A percentile compares a stretch with the other conserved stretches of the same genome.
phyloP scores from a whole-genome alignment of 306 rosid species.

The Carpinus viminea region DNA sequence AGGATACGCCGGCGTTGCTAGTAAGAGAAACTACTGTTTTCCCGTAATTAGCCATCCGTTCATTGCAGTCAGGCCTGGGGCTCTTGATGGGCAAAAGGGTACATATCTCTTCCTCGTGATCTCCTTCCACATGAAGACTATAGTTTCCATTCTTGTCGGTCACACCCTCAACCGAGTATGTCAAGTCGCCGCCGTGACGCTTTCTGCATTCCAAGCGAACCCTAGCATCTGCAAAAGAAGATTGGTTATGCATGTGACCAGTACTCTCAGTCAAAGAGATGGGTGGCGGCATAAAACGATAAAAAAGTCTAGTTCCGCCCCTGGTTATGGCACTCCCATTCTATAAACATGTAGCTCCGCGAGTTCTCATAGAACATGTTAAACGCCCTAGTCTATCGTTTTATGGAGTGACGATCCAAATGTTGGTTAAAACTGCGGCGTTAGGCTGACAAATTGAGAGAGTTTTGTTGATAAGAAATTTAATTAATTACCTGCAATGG shows the following conservation, averaged over 20 bases:
- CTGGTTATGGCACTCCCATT: too few species aligned
- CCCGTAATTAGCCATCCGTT: not conserved
- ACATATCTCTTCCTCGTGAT: conserved; percentile 26
- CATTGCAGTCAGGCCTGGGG: not conserved
- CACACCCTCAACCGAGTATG: not conserved
- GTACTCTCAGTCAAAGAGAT: not conserved
- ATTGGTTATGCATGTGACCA: too few species aligned
- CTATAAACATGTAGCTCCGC: too few species aligned
- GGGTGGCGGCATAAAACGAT: too few species aligned
- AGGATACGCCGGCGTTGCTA: conserved; percentile 2
- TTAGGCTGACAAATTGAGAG: not conserved
- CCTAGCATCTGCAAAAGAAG: conserved; percentile 23
- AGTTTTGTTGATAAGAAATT: not conserved
- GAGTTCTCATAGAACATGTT: too few species aligned
- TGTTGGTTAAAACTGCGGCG: too few species aligned
- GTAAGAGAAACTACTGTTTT: conserved; percentile 22
- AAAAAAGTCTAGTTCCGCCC: too few species aligned
- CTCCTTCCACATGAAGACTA: conserved; percentile 1
- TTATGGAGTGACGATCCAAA: too few species aligned
- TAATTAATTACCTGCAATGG: conserved; percentile 19
- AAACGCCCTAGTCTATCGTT: too few species aligned
- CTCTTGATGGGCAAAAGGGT: conserved; percentile 22
- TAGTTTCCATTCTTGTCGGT: conserved; percentile 20
- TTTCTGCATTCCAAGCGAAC: conserved; percentile 20
- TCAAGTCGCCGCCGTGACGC: not conserved